A percentile compares a stretch with the other conserved stretches of the same genome.
Evolutionary conservation across 495 filamentous ascomycete species (phyloP).

Genomic region (Lindgomyces ingoldianus): DNA sequence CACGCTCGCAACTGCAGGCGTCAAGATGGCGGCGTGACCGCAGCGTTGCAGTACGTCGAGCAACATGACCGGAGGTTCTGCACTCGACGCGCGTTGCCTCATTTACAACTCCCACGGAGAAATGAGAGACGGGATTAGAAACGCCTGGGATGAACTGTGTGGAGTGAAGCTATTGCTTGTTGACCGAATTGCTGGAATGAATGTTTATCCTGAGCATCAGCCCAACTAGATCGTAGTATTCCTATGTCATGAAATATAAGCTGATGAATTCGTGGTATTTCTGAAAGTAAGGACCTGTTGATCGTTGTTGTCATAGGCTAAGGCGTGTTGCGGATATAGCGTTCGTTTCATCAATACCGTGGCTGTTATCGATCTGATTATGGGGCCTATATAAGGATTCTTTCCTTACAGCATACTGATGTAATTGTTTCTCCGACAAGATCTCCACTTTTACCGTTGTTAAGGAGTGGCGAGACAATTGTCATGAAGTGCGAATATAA

Average conservation of each 20-base stretch:
- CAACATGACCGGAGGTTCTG: neutral
- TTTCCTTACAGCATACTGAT: neutral
- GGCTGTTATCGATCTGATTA: neutral
- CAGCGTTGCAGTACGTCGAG: conserved; percentile 4
- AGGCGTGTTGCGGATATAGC: conserved; percentile 11
- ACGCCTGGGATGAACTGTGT: neutral
- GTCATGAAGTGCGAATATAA: too few relatives aligned
- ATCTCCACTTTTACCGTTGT: too few relatives aligned
- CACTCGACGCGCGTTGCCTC: conserved; percentile 20
- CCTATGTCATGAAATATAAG: neutral
- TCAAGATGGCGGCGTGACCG: neutral
- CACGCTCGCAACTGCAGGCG: neutral
- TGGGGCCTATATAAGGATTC: neutral
- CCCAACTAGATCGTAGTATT: too few relatives aligned
- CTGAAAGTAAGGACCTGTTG: neutral
- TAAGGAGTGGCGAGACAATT: too few relatives aligned
- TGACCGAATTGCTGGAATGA: neutral
- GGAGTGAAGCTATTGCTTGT: too few relatives aligned
- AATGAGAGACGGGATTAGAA: neutral
- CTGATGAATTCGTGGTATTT: conserved; percentile 3
- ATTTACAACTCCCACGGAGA: neutral
- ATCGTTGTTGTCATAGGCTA: conserved; percentile 11
- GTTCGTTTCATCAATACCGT: neutral
- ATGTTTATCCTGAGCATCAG: conserved; percentile 1
- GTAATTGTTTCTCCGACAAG: too few relatives aligned